Conservation (phyloP, 306 rosid species). For the Alnus glutinosa region DNA sequence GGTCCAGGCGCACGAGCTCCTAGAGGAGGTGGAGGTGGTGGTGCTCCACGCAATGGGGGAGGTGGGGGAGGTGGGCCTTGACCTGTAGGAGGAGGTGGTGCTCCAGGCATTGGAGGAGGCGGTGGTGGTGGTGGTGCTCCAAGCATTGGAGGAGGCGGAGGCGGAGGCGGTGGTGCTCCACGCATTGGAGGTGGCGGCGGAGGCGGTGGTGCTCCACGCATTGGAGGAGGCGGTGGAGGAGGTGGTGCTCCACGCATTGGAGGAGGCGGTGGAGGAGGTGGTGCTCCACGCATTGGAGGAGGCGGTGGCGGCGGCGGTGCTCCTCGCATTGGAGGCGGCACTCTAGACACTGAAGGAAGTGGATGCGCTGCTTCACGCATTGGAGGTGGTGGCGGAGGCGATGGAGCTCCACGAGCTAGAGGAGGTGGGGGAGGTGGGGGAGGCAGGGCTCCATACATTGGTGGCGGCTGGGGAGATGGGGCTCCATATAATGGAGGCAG, state of each 20-base stretch:
- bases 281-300: constrained; percentile 25
- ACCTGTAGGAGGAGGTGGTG: constrained; percentile 39
- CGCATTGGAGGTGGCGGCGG: constrained; percentile 34
- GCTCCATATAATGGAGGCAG: constrained; percentile 17
- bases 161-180: constrained; percentile 36
- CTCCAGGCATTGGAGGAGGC: constrained; percentile 33
- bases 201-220: constrained; percentile 35
- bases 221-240: constrained; percentile 37
- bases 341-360: constrained; percentile 22
- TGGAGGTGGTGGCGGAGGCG: constrained; percentile 32
- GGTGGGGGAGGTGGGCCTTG: constrained; percentile 61
- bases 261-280: constrained; percentile 37
- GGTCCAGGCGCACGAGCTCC: constrained; percentile 37
- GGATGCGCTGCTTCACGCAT: constrained; percentile 31
- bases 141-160: constrained; percentile 30
- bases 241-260: constrained; percentile 35
- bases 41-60: constrained; percentile 31
- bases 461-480: constrained; percentile 24
- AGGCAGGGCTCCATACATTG: constrained; percentile 23
- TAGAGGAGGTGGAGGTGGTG: constrained; percentile 54
- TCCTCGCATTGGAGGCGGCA: constrained; percentile 19
- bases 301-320: constrained; percentile 26
- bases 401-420: not conserved
- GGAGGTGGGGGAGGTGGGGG: constrained; percentile 27
- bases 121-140: constrained; percentile 44